Evolutionary conservation across 768 basidiomycete genomes (phyloP), one percentile per base, ranked within the genome.

Genomic region (Mycena maculata): DNA sequence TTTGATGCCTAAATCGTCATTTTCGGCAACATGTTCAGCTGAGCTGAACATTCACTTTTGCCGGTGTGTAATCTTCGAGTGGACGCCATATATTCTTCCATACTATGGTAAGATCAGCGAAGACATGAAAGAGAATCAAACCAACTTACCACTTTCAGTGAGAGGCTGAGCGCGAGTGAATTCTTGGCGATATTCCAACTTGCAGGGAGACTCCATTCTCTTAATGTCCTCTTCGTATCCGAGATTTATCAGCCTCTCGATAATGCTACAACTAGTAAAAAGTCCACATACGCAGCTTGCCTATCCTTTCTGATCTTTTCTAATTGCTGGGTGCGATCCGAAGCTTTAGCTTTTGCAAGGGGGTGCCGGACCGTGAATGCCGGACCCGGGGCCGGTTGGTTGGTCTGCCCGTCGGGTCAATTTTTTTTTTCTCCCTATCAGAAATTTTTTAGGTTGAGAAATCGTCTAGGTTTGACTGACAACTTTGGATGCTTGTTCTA

Each of bases 221-320:
- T 49, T 49, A 3, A 60, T 38, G 9, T 38, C 58, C 4, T 56
- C 38, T 13, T 44, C 41, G 39, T 44, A 56, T 3, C 55, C 45
- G 5, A 50, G 33, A 15, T 13, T 33, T 6, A 31, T 47, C 25
- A 62, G 50, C 31, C 28, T 62, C 2, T 53, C 33, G 31, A 62
- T 54, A n/a, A 54, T 62, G 12, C 52, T 53, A 47, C 28, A 45
- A 8, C 28, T 25, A 18, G 23, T 62, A 8, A 62, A 10, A 6
- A 31, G 11, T 22, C 11, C 12, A 61, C 39, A 13, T 38, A 45
- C 60, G 50, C 50, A 7, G 60, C 50, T 38, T 54, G 50, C 33
- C 52, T 62, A 7, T 62, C 52, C 36, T 62, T 62, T 22, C 60
- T 33, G 3, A 54, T 54, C 4, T 54, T 42, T n/a, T 62, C 22